Evolutionary conservation across 192 early-diverging fungal genomes (phyloP).

Genomic region (Coemansia sp.): DNA sequence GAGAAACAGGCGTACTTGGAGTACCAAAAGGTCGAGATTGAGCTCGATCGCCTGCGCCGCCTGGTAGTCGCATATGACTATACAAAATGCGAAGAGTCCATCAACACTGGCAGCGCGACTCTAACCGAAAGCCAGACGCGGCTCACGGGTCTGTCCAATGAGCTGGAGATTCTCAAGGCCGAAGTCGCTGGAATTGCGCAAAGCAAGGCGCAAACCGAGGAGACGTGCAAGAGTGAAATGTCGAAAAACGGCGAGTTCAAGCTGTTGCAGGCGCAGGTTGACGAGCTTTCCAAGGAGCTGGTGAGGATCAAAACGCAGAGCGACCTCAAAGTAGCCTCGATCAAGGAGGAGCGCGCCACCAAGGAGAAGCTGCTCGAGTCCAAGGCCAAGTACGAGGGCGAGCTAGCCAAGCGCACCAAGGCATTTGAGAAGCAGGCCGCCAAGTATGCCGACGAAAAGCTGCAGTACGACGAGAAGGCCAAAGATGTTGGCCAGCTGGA

Average conservation of each 20-base stretch:
- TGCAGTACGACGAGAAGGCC: conserved; percentile 43
- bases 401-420: conserved; percentile 28
- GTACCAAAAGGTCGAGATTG: conserved; percentile 87
- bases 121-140: conserved; percentile 23
- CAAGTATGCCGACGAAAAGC: conserved; percentile 39
- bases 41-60: conserved; percentile 80
- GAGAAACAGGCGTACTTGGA: conserved; percentile 88
- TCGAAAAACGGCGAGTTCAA: conserved; percentile 63
- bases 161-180: conserved; percentile 55
- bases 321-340: conserved; percentile 72
- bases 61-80: conserved; percentile 85
- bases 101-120: conserved; percentile 37
- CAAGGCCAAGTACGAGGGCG: conserved; percentile 29
- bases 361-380: conserved; percentile 28
- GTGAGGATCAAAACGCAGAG: conserved; percentile 81
- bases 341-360: conserved; percentile 67
- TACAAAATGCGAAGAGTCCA: conserved; percentile 62
- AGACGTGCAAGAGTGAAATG: conserved; percentile 54
- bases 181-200: conserved; percentile 66
- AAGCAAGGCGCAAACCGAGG: conserved; percentile 54
- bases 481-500: conserved; percentile 56
- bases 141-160: conserved; percentile 36
- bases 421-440: conserved; percentile 21
- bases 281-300: conserved; percentile 74
- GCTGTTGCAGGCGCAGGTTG: conserved; percentile 67